Percentiles rank a stretch among this genome's conserved stretches.
Evolutionary conservation across 768 basidiomycete species (phyloP).

Genomic region (Boletus tylopilopsis): DNA sequence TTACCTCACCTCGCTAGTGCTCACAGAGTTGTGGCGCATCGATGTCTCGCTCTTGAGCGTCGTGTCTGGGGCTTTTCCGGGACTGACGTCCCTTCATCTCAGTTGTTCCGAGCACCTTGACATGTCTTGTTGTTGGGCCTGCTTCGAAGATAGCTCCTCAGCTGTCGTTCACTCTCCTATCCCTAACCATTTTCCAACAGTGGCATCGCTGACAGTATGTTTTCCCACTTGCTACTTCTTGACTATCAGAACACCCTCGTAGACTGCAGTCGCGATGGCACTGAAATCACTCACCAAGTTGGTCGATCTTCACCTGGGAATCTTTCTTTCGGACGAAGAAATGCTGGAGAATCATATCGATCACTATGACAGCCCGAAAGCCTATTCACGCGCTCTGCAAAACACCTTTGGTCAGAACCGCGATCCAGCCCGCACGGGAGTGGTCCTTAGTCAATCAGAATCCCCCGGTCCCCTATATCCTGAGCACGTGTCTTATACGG

Average conservation of each 20-base stretch:
- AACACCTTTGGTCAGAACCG: slow-evolving; percentile 7
- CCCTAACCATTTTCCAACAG: slow-evolving; percentile 44
- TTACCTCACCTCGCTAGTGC: slow-evolving; percentile 44
- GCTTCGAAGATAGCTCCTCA: slow-evolving; percentile 58
- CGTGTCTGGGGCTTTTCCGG: slow-evolving; percentile 46
- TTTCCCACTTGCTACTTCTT: not conserved
- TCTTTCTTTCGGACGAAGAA: slow-evolving; percentile 56
- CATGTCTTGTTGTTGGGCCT: slow-evolving; percentile 56
- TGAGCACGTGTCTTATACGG: slow-evolving; percentile 21
- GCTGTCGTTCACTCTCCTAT: slow-evolving; percentile 61
- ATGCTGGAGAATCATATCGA: slow-evolving; percentile 44
- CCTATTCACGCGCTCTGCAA: slow-evolving; percentile 18
- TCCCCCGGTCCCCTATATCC: slow-evolving; percentile 1
- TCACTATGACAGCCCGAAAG: slow-evolving; percentile 24
- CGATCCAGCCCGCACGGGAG: not conserved
- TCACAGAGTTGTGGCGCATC: slow-evolving; percentile 56
- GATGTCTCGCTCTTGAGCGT: slow-evolving; percentile 44
- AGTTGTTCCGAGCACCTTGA: slow-evolving; percentile 59
- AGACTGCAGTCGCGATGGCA: slow-evolving; percentile 44
- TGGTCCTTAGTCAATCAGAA: slow-evolving; percentile 25
- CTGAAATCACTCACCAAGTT: slow-evolving; percentile 46
- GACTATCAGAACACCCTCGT: slow-evolving; percentile 3
- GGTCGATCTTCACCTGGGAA: slow-evolving; percentile 51
- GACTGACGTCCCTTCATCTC: slow-evolving; percentile 46
- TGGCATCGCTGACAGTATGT: slow-evolving; percentile 51